A percentile compares a stretch with the other conserved stretches of the same genome.
These are phyloP conservation scores for Fusarium sp. DNA, from an alignment of 2,329 filamentous ascomycete species.

Conservation along the genomic window DNA sequence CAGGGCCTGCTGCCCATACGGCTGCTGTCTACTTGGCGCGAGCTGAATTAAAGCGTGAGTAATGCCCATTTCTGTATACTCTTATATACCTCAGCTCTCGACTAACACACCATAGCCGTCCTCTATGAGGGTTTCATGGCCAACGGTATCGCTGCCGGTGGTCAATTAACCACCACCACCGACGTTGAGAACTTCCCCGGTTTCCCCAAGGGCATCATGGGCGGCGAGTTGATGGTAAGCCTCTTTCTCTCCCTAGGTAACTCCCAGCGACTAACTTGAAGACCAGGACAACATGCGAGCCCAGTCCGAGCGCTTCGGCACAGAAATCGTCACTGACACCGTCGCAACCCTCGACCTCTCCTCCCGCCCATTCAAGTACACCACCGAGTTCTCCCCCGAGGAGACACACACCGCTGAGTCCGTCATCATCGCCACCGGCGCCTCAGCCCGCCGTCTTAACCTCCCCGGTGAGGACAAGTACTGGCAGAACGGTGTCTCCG, in stretches of 20 bases:
- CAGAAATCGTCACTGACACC: slow-evolving; percentile 92
- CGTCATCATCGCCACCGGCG: slow-evolving; percentile 94
- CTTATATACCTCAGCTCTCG: neutral
- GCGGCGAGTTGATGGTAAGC: slow-evolving; percentile 84
- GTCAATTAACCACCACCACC: slow-evolving; percentile 97
- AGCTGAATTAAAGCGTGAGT: slow-evolving; percentile 87
- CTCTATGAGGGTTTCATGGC: slow-evolving; percentile 98
- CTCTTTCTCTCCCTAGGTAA: neutral
- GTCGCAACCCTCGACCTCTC: slow-evolving; percentile 89
- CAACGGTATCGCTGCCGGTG: slow-evolving; percentile 94
- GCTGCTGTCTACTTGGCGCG: slow-evolving; percentile 96
- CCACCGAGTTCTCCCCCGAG: slow-evolving; percentile 88
- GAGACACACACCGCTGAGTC: slow-evolving; percentile 90
- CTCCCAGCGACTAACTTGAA: slow-evolving; percentile 12
- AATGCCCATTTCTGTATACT: neutral
- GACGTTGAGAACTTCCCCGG: slow-evolving; percentile 99
- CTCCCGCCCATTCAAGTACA: slow-evolving; percentile 88
- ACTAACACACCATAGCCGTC: slow-evolving; percentile 68
- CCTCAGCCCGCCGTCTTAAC: slow-evolving; percentile 86
- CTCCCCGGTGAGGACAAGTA: slow-evolving; percentile 92
- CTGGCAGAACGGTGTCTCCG: slow-evolving; percentile 97
- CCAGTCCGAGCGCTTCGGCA: slow-evolving; percentile 93
- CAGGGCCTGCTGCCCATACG: slow-evolving; percentile 96
- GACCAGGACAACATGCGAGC: slow-evolving; percentile 85
- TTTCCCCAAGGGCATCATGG: slow-evolving; percentile 90